phyloP scores from a whole-genome alignment of 805 yeast species.

The Debaryomyces hansenii region DNA sequence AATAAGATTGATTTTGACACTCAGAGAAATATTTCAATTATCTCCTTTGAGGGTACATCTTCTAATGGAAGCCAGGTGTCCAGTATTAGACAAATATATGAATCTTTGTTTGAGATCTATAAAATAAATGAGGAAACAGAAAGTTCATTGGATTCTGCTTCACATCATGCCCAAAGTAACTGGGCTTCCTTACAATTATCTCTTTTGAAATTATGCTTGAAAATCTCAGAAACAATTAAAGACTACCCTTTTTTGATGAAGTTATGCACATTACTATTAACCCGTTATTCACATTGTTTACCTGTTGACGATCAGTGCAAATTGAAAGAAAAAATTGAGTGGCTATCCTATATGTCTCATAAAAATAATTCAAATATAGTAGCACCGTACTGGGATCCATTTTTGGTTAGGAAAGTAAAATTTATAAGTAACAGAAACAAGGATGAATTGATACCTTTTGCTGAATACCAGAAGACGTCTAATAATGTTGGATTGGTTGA shows the following conservation, averaged over 20 bases:
- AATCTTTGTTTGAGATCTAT: constrained; percentile 51
- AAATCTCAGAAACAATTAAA: constrained; percentile 51
- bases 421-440: constrained; percentile 23
- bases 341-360: constrained; percentile 17
- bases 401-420: constrained; percentile 52
- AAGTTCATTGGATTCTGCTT: constrained; percentile 17
- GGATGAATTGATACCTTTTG: constrained; percentile 45
- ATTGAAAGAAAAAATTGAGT: constrained; percentile 33
- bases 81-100: constrained; percentile 43
- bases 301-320: constrained; percentile 57
- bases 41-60: constrained; percentile 1
- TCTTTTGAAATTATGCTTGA: constrained; percentile 50
- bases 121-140: constrained; percentile 48
- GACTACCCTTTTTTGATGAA: constrained; percentile 41
- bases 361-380: constrained; percentile 24
- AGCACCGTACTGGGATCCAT: constrained; percentile 71
- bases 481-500: constrained; percentile 10
- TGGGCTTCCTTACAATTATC: constrained; percentile 64
- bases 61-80: constrained; percentile 7
- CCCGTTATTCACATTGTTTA: constrained; percentile 55
- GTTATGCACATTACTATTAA: constrained; percentile 54
- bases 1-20: constrained; percentile 3
- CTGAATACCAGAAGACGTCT: constrained; percentile 19
- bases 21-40: constrained; percentile 2
- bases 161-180: constrained; percentile 16